Evolutionary conservation across 768 basidiomycete species (phyloP).

Genomic region (Krasilnikovozyma curviuscula): DNA sequence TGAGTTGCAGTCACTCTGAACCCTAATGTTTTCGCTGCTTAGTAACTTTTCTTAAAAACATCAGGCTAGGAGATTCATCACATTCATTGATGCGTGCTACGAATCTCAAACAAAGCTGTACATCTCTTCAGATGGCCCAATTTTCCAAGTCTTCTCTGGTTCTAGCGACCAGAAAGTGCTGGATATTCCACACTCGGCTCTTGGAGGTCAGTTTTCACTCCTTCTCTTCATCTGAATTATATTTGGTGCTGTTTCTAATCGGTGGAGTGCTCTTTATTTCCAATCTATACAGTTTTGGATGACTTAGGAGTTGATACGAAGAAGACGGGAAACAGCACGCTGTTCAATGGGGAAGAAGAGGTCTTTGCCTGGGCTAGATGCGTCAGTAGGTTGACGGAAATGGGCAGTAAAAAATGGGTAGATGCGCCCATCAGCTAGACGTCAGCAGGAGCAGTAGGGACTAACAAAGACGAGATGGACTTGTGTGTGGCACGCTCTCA

Average conservation of each 20-base stretch:
- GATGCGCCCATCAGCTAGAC: too few species aligned
- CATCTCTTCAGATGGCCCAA: constrained; percentile 77
- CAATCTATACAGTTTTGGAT: constrained; percentile 7
- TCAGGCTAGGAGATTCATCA: constrained; percentile 85
- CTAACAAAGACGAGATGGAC: too few species aligned
- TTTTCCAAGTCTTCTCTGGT: constrained; percentile 75
- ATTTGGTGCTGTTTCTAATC: neutral
- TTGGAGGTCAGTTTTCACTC: neutral
- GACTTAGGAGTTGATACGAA: neutral
- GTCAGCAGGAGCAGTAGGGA: too few species aligned
- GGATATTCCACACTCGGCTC: neutral
- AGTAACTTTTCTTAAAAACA: too few species aligned
- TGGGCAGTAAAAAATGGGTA: constrained; percentile 18
- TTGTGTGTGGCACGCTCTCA: too few species aligned
- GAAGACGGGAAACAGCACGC: constrained; percentile 45
- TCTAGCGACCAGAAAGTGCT: neutral
- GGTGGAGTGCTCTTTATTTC: too few species aligned
- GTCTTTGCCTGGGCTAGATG: constrained; percentile 92
- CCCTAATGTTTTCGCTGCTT: neutral
- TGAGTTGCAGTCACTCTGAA: constrained; percentile 20
- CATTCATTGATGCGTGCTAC: constrained; percentile 72
- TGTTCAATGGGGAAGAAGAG: constrained; percentile 94
- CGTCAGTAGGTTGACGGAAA: constrained; percentile 26
- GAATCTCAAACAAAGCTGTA: constrained; percentile 61
- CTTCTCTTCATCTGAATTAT: neutral